These are phyloP conservation scores for Tephrocybe sp. DNA, from an alignment of 768 basidiomycete genomes.

Conservation along the genomic window DNA sequence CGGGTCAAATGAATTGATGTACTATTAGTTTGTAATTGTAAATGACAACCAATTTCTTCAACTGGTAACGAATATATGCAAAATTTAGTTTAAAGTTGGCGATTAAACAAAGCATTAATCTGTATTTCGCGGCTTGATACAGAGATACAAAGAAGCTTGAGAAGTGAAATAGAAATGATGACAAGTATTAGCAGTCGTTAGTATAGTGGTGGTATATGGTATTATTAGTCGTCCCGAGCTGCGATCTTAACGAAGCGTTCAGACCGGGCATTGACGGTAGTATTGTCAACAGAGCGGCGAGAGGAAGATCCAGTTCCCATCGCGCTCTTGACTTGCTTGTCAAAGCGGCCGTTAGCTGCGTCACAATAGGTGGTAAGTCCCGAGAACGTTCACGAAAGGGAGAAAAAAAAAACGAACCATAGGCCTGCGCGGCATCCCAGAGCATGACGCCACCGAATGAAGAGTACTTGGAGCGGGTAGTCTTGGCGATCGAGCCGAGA, in stretches of 20 bases:
- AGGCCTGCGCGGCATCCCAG: conserved; percentile 39
- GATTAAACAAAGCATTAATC: too few relatives aligned
- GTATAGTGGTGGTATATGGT: too few relatives aligned
- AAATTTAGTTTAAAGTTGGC: too few relatives aligned
- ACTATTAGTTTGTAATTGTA: too few relatives aligned
- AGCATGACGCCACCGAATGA: conserved; percentile 54
- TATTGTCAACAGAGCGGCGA: background rate
- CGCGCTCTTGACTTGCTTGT: conserved; percentile 40
- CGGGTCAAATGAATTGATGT: too few relatives aligned
- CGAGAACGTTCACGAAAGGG: background rate
- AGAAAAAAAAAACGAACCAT: conserved; percentile 27
- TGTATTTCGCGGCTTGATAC: too few relatives aligned
- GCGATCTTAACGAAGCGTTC: too few relatives aligned
- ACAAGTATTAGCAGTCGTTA: too few relatives aligned
- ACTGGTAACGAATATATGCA: too few relatives aligned
- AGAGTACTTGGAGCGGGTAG: conserved; percentile 44
- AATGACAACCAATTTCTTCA: too few relatives aligned
- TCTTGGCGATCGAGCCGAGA: conserved; percentile 36
- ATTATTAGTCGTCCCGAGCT: background rate
- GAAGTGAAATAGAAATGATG: too few relatives aligned
- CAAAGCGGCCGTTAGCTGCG: conserved; percentile 39
- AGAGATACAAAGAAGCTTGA: too few relatives aligned
- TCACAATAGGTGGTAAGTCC: background rate
- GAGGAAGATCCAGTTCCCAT: conserved; percentile 16
- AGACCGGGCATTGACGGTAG: background rate